A percentile compares a stretch with the other conserved stretches of the same genome.
phyloP scores from a whole-genome alignment of 441 rosid genomes.

The Aquilaria agallochum region DNA sequence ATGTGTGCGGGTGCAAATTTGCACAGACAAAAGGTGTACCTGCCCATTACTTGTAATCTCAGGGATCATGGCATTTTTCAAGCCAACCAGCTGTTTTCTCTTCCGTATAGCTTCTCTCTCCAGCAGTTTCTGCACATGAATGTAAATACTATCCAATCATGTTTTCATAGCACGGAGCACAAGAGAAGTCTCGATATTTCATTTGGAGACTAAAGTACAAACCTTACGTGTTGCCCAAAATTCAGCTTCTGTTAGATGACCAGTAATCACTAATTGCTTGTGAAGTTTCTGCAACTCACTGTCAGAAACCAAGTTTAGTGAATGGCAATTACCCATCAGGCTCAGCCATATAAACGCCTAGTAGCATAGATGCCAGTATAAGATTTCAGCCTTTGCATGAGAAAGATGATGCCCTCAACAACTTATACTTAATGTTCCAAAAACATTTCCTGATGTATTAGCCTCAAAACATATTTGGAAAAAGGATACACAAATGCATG shows the following conservation, averaged over 20 bases:
- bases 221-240: constrained; percentile 95
- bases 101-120: constrained; percentile 50
- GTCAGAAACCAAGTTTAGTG: constrained; percentile 15
- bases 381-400: no score
- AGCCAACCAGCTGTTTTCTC: constrained; percentile 69
- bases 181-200: no score
- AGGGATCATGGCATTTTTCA: constrained; percentile 79
- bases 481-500: no score
- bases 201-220: constrained; percentile 13
- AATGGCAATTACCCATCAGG: neutral
- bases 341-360: constrained; percentile 7
- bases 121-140: constrained; percentile 58
- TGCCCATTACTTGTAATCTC: constrained; percentile 81
- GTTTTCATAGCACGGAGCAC: neutral
- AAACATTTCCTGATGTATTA: no score
- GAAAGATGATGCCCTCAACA: no score
- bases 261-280: constrained; percentile 67
- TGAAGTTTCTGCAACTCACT: constrained; percentile 94
- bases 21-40: constrained; percentile 33
- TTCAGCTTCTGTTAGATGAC: constrained; percentile 74
- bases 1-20: neutral
- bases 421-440: no score
- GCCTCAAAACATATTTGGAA: no score
- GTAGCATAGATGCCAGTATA: constrained; percentile 6
- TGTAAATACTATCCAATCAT: constrained; percentile 16